Percentiles rank a stretch among this genome's conserved stretches.
These are phyloP conservation scores for Epichloe uncinata DNA, from an alignment of 2,329 filamentous ascomycete species.

Conservation along the genomic window DNA sequence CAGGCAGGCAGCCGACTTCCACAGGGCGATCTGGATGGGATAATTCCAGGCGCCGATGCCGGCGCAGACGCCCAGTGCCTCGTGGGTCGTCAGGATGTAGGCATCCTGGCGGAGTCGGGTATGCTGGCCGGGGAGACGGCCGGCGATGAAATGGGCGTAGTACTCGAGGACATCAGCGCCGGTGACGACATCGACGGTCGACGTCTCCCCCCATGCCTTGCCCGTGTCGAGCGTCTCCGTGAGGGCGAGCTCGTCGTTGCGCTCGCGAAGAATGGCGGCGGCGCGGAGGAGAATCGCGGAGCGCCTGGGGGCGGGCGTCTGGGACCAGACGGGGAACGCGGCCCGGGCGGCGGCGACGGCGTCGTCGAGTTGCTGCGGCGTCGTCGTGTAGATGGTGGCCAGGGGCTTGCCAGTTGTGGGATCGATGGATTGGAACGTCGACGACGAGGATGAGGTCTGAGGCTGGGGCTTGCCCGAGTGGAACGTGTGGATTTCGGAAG, in stretches of 20 bases:
- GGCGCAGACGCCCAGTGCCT: constrained; percentile 69
- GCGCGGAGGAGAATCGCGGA: constrained; percentile 68
- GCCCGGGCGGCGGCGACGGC: constrained; percentile 57
- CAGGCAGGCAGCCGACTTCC: constrained; percentile 78
- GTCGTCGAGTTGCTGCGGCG: constrained; percentile 52
- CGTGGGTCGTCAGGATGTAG: constrained; percentile 73
- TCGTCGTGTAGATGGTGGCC: constrained; percentile 59
- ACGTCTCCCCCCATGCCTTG: constrained; percentile 80
- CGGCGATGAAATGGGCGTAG: constrained; percentile 68
- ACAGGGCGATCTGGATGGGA: constrained; percentile 78
- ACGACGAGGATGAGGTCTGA: constrained; percentile 38
- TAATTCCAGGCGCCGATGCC: constrained; percentile 91
- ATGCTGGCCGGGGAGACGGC: constrained; percentile 69
- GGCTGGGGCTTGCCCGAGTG: constrained; percentile 58
- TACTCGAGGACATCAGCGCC: constrained; percentile 80
- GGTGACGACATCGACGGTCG: constrained; percentile 68
- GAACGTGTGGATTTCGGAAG: constrained; percentile 46
- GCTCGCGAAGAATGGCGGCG: constrained; percentile 56
- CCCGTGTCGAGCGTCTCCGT: constrained; percentile 78
- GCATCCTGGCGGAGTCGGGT: constrained; percentile 61
- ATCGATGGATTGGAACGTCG: constrained; percentile 59
- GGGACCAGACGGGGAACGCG: constrained; percentile 66
- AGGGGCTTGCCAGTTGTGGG: constrained; percentile 57
- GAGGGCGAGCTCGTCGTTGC: constrained; percentile 67
- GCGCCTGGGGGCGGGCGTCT: constrained; percentile 59